Conservation (phyloP, 148 eudicot genomes). For the Cornus kousa region DNA sequence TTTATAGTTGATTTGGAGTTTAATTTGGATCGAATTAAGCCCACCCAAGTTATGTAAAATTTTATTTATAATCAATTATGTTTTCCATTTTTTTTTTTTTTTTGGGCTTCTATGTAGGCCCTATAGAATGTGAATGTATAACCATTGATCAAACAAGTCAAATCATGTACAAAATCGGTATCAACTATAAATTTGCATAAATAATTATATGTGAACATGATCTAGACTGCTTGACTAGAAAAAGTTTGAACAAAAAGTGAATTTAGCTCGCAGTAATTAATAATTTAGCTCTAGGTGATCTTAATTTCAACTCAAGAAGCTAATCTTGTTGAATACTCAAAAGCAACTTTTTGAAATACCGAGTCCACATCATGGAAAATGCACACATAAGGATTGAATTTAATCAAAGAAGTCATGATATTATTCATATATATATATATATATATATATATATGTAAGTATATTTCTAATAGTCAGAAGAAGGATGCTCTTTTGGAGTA, state of each 20-base stretch:
- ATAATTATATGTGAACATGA: background rate
- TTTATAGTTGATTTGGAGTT: too few species aligned
- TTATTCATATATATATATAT: background rate
- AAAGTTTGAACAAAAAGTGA: background rate
- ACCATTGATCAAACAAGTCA: too few species aligned
- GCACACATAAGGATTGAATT: background rate
- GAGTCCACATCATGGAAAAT: conserved; percentile 3
- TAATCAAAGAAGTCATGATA: background rate
- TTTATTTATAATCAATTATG: too few species aligned
- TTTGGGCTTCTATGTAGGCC: too few species aligned
- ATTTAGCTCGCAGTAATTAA: background rate
- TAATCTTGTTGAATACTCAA: background rate
- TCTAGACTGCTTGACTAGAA: background rate
- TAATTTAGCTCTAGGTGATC: background rate
- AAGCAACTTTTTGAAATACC: background rate
- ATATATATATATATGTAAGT: too few species aligned
- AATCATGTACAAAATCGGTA: too few species aligned
- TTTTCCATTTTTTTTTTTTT: too few species aligned
- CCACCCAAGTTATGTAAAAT: too few species aligned
- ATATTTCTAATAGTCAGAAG: background rate
- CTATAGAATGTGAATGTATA: too few species aligned
- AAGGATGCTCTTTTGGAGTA: background rate
- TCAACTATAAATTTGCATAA: too few species aligned
- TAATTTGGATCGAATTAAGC: too few species aligned
- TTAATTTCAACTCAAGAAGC: background rate